Conservation (phyloP, 1,284 basidiomycete genomes). For the Vanrija humicola region DNA sequence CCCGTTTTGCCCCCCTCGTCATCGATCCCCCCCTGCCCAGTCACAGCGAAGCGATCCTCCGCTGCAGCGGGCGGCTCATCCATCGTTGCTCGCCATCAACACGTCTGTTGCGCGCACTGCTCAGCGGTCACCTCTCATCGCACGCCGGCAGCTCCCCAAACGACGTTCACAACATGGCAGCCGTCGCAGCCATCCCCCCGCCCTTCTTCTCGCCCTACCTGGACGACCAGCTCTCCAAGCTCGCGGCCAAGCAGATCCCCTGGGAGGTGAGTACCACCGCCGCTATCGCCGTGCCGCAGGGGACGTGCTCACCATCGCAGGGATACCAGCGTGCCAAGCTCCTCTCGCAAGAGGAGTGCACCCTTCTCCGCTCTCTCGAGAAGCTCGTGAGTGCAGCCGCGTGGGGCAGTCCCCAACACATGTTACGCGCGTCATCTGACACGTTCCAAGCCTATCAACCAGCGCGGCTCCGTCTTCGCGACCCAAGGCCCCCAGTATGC, state of each 20-base stretch:
- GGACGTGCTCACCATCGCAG: constrained; percentile 46
- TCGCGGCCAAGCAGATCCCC: constrained; percentile 83
- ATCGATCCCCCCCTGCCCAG: not conserved
- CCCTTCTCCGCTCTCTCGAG: constrained; percentile 85
- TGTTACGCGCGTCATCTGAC: not conserved
- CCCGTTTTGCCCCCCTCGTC: not conserved
- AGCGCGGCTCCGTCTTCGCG: constrained; percentile 67
- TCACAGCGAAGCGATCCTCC: not conserved
- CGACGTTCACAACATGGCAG: constrained; percentile 19
- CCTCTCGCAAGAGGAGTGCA: constrained; percentile 80
- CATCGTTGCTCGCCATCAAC: not conserved
- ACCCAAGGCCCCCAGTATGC: constrained; percentile 80
- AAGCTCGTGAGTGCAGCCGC: constrained; percentile 51
- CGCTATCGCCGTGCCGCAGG: too few species aligned
- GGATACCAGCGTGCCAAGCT: constrained; percentile 94
- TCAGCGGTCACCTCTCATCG: not conserved
- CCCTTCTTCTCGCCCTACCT: constrained; percentile 78
- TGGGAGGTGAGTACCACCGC: constrained; percentile 73
- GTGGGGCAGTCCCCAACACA: not conserved
- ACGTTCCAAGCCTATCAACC: constrained; percentile 57
- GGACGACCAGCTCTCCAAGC: constrained; percentile 80
- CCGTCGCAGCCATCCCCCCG: constrained; percentile 56
- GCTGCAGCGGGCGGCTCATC: too few species aligned
- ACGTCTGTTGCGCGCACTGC: too few species aligned
- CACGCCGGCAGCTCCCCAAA: not conserved